Base-by-base conservation (phyloP, 805 yeast species). In the Sugiyamaella americana region DNA sequence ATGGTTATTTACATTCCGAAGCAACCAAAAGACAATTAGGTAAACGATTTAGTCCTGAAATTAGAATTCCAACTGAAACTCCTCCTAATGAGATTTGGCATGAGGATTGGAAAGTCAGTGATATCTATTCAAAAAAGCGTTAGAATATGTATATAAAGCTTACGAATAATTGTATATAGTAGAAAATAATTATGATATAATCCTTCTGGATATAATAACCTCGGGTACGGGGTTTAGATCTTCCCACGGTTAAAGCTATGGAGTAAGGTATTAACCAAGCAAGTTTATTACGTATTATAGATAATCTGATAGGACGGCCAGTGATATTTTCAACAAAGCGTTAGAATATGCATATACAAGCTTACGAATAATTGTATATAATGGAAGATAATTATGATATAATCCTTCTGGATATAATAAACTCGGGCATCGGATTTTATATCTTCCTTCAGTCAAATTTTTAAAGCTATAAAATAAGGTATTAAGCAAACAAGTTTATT, bases 51-150 rank as follows among this genome's bases (percentile, higher is more conserved):
- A 91, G 95, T 3, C 67, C 85, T 57, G 96, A 91, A 59, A 63
- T 87, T 63, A 79, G 93, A 60, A 79, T 86, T 6, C 98, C 98
- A 18, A 84, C 95, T 1, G 91, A 88, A 47, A 86, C 72, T 51
- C 98, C 98, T 11, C 84, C 97, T 17, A 79, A 77, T 58, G 74
- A 75, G 50, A 72, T 84, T 17, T 89, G 97, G 97, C 79, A 80
- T 47, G 76, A 76, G 58, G 54, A 55, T 40, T 67, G 71, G 71
- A 55, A 46, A 46, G 51, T 50, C 11, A 47, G 54, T 18, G 57
- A 49, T 34, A 37, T 46, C 21, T 19, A 42, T 24, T 41, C 21
- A 35, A 51, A 49, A 46, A 41, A 43, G 32, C 32, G 32, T 26
- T 26, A 26, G 32, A 26, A 13, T 26, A 13, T 13, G 8, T 26